Evolutionary conservation across 768 basidiomycete species (phyloP), one percentile per base, ranked within the genome.

Genomic region (Boletus rufocinnamomeus): DNA sequence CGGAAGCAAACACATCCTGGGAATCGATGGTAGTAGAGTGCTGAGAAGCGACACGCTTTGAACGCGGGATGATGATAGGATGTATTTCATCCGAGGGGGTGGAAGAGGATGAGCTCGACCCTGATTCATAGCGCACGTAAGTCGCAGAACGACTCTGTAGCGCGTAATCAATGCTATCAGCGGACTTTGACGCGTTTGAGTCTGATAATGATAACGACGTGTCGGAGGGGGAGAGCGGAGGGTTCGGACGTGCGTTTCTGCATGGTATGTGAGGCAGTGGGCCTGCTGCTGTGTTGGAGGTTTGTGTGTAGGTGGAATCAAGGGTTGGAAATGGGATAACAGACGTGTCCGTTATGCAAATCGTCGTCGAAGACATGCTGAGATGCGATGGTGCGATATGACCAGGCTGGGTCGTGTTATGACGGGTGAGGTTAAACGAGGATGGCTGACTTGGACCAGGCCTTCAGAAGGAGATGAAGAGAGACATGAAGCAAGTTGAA

Each of bases 191-290:
- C 6, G 53, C 7, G 9, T 32, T 56, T 2, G 57, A 45, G 45
- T 62, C 58, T n/a, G 63, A 59, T 46, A 60, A 45, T n/a, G 63
- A 59, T 46, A 60, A 45, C 5, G 66, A 28, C 4, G 52, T 52
- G 27, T 69, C 62, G 14, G 68, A 68, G 17, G 56, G 54, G 21
- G 63, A 37, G 16, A 59, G 44, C 6, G 30, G 44, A 21, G 57
- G 50, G 25, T 7, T 61, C 47, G 63, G 52, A 48, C 52, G 61
- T 47, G 65, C 67, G 37, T 67, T 69, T 49, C 86, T 76, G 53
- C 86, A 81, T 38, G 89, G 85, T 52, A 89, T 78, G 51, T 81
- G 75, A 17, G 87, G 87, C n/a, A 88, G 80, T 54, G 87, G 81
- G 9, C 76, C 75, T 3, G 82, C 80, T 34, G 88, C 84, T 32